Evolutionary conservation across 495 filamentous ascomycete species (phyloP), one percentile per base, ranked within the genome.

Genomic region (Xylaria castorea): DNA sequence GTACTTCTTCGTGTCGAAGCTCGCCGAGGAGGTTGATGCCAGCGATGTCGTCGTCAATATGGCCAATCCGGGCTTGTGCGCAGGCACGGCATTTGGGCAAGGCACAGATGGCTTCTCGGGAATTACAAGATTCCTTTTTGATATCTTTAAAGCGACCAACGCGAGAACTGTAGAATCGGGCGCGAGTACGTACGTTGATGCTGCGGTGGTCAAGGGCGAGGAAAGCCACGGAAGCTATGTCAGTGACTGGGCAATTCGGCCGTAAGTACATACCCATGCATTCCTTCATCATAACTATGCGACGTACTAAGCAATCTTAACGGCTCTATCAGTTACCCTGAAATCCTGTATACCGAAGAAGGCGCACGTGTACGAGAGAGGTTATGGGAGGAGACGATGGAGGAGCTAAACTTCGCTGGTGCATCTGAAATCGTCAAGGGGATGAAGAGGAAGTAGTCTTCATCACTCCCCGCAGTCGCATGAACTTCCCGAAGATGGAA

Each of bases 41-140:
- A 70, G 82, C 34, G 84, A 87, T 44, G 82, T 86, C 5, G 78
- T 86, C n/a, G 72, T 88, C 51, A 87, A 86, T 68, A 20, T 81
- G 34, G 83, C 83, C 9, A 83, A 87, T 66, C 85, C 86, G 0
- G 86, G 84, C 14, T 72, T 82, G 38, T 79, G 74, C 42, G 79
- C 75, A 44, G 83, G 81, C 11, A 86, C 85, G 3, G 72, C 73
- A 1, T 75, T 86, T 14, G 71, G 67, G 9, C 72, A 78, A 14
- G 77, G 82, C 20, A 2, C 6, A 30, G 73, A 57, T 0, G 65
- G n/a, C 20, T 25, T 22, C 11, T 66, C 71, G 3, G 66, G 60
- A 14, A 40, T 76, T 5, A 58, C 67, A 1, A 71, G 36, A 7
- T 20, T 76, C 1, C 63, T 64, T 1, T 74, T 82, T 27, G 65